Evolutionary conservation across 805 yeast species (phyloP), one percentile per base, ranked within the genome.

Genomic region (Starmerella bacillaris): DNA sequence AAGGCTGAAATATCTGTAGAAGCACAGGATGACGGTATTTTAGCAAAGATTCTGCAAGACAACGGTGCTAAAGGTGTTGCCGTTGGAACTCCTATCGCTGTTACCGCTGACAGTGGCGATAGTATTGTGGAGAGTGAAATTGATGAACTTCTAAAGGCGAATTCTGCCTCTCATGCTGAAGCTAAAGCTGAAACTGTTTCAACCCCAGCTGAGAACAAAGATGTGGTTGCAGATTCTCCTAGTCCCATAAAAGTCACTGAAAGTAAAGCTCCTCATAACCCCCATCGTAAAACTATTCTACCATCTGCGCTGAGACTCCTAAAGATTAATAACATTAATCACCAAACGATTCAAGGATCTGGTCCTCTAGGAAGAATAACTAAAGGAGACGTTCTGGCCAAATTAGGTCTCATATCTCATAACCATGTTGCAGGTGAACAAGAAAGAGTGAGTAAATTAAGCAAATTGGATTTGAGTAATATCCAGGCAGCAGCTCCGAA

Each of bases 1-100:
- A 86, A 86, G 65, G 95, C 96, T 29, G 78, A 82, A 48, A 86
- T 86, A 84, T 94, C 86, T 58, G 89, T 84, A 44, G 96, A 86
- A 61, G 89, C 94, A 3, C 80, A 68, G 45, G 98, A 86, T 48
- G 96, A 89, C 50, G 98, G 96, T 37, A 60, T 74, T 20, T 38
- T 89, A 54, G 93, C 83, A 51, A 80, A 80, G 57, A 75, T 89
- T 37, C 44, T 70, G 32, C 47, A 51, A 16, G 64, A 61, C 18
- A 73, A 77, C 38, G 98, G 98, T n/a, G 70, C 70, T 26, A 72
- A 70, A 39, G 84, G 73, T 24, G 62, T 86, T 36, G 69, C 73
- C 6, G 96, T 86, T 7, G 94, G 94, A n/a, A 61, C 67, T 30
- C 76, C 93, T 20, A 86, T 86, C 58, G 98, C 95, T 0, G 72